Evolutionary conservation across 2,329 filamentous ascomycete genomes (phyloP), one percentile per base, ranked within the genome.

Genomic region (Claviceps maximensis): DNA sequence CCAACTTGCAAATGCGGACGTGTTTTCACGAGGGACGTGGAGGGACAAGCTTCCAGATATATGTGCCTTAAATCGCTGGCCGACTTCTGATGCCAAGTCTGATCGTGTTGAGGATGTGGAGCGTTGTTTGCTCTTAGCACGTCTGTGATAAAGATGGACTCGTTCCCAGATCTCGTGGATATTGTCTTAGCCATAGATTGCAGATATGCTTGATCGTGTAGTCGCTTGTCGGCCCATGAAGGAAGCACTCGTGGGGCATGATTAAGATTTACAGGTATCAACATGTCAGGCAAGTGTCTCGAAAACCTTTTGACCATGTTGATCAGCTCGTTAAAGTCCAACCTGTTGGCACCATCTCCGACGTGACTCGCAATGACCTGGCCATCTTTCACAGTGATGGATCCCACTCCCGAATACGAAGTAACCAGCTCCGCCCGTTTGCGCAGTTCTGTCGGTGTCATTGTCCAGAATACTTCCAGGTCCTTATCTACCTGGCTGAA

Each of bases 401-500:
- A 64, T 8, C 69, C 72, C 17, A 80, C 67, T 29, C 71, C 71
- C 0, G 72, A 70, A 47, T 72, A 64, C 2, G 60, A 61, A 36
- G 68, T 64, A 12, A 74, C 62, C 10, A 64, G 64, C 1, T 68
- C 63, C 2, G 72, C 77, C 47, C 83, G 76, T 23, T 80, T 76
- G 45, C 87, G 77, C 38, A 95, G 81, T 6, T 79, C 79, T 21
- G 75, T 70, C 3, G 88, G 87, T 19, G 80, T 70, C 52, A 94
- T 62, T 2, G 78, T 81, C 86, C 86, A 89, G 62, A 94, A 95
- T 0, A 88, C 87, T 2, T 82, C 71, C 2, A 95, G 68, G 56
- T 87, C 82, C 52, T 82, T 75, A 58, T 87, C 82, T 52, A 95
- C 89, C 48, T 85, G 87, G 58, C 87, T 83, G 59, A 87, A 95